Evolutionary conservation across 2,329 filamentous ascomycete species (phyloP).

Genomic region (Epichloe brachyelytri): DNA sequence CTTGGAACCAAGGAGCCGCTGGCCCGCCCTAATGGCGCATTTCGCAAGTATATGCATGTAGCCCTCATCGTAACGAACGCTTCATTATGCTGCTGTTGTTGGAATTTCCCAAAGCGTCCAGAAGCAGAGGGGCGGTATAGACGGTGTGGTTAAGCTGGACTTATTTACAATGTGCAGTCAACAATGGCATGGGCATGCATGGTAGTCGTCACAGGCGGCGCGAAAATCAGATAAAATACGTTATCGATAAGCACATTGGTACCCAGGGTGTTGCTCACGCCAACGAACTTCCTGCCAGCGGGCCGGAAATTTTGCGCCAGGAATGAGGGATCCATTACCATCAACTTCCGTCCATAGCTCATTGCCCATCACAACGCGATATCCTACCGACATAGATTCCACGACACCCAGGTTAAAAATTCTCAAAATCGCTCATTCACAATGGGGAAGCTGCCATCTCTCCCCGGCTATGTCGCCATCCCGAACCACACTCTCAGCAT

Average conservation of each 20-base stretch:
- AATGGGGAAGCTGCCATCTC: constrained; percentile 19
- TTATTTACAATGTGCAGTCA: background rate
- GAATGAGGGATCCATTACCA: background rate
- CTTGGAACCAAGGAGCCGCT: background rate
- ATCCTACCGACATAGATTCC: background rate
- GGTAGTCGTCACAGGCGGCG: background rate
- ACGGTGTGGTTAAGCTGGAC: background rate
- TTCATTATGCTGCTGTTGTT: constrained; percentile 5
- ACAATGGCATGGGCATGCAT: background rate
- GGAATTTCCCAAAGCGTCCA: background rate
- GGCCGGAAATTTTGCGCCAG: constrained; percentile 14
- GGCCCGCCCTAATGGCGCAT: constrained; percentile 5
- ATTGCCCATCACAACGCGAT: background rate
- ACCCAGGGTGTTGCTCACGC: background rate
- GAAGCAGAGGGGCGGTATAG: background rate
- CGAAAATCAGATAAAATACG: background rate
- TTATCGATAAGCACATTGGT: constrained; percentile 6
- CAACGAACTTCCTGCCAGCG: background rate
- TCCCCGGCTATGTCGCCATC: constrained; percentile 18
- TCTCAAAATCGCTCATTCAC: background rate
- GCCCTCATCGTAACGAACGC: constrained; percentile 9
- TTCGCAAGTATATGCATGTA: constrained; percentile 10
- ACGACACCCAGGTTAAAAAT: no score
- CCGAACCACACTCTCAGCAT: constrained; percentile 10
- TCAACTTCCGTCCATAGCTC: background rate